These are phyloP conservation scores for Coprinopsis marcescibilis DNA, from an alignment of 768 basidiomycete genomes.

Conservation along the genomic window DNA sequence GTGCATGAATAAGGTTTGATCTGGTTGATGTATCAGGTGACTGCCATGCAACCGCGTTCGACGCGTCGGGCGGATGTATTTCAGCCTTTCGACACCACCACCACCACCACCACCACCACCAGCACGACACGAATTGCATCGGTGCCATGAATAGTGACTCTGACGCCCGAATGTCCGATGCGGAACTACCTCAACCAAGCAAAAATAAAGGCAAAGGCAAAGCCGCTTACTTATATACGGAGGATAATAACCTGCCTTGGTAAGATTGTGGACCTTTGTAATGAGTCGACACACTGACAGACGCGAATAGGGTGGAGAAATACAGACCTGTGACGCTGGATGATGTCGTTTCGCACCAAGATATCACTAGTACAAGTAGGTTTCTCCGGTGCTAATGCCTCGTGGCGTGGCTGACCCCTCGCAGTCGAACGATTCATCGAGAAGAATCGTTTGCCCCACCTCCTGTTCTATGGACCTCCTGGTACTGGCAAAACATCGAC, in stretches of 20 bases:
- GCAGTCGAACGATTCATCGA: slow-evolving; percentile 96
- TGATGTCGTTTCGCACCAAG: slow-evolving; percentile 95
- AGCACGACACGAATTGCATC: slow-evolving; percentile 15
- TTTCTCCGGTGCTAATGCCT: slow-evolving; percentile 9
- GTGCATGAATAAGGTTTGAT: slow-evolving; percentile 27
- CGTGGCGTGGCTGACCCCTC: slow-evolving; percentile 10
- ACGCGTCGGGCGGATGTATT: slow-evolving; percentile 13
- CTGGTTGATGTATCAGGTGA: slow-evolving; percentile 12
- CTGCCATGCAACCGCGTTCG: slow-evolving; percentile 15
- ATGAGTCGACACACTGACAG: slow-evolving; percentile 7
- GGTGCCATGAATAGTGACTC: slow-evolving; percentile 52
- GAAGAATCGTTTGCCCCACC: slow-evolving; percentile 88
- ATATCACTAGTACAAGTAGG: slow-evolving; percentile 92
- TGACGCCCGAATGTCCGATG: slow-evolving; percentile 47
- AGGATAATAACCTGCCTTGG: slow-evolving; percentile 81
- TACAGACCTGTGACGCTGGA: slow-evolving; percentile 87
- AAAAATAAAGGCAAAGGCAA: slow-evolving; percentile 70
- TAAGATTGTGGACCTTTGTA: slow-evolving; percentile 27
- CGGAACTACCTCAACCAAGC: slow-evolving; percentile 27
- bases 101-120: no score
- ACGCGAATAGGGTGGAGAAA: slow-evolving; percentile 82
- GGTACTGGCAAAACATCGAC: slow-evolving; percentile 99
- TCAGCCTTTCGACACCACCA: no score
- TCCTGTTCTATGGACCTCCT: slow-evolving; percentile 96
- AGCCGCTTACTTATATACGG: slow-evolving; percentile 37